Evolutionary conservation across 352 stramenopile genomes (phyloP).

Genomic region (Globisporangium cederbergense): DNA sequence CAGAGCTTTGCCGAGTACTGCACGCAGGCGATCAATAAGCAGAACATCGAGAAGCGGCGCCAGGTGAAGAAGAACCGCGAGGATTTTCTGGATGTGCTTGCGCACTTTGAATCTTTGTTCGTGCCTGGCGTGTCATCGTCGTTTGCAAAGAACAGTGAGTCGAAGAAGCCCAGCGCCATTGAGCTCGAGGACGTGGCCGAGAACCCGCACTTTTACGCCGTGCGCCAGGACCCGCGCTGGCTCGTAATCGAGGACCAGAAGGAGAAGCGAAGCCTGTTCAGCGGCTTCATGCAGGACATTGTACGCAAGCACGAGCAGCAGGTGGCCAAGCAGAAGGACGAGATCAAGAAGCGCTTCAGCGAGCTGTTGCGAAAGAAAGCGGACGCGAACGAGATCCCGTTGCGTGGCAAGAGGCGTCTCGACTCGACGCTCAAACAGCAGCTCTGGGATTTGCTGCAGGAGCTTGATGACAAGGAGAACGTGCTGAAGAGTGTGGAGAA

Average conservation of each 20-base stretch:
- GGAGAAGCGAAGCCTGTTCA: constrained; percentile 71
- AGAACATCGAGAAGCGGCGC: constrained; percentile 61
- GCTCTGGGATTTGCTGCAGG: constrained; percentile 35
- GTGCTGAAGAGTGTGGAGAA: constrained; percentile 34
- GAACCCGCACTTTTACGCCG: constrained; percentile 44
- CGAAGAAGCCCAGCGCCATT: constrained; percentile 18
- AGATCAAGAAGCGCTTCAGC: constrained; percentile 39
- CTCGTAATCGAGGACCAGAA: constrained; percentile 52
- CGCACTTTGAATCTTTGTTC: constrained; percentile 42
- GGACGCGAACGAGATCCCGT: constrained; percentile 22
- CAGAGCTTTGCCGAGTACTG: constrained; percentile 82
- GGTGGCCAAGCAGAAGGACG: constrained; percentile 36
- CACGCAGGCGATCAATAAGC: constrained; percentile 64
- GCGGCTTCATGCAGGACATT: constrained; percentile 61
- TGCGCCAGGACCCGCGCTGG: constrained; percentile 69
- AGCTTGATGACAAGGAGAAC: constrained; percentile 19
- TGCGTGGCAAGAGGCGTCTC: constrained; percentile 32
- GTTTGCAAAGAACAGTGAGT: background rate
- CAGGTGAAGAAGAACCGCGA: constrained; percentile 72
- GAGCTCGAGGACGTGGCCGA: constrained; percentile 50
- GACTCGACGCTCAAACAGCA: constrained; percentile 45
- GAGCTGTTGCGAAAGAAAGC: constrained; percentile 33
- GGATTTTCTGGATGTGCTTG: constrained; percentile 72
- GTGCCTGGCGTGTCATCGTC: constrained; percentile 1
- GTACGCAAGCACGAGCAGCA: constrained; percentile 49